Conservation (phyloP, 73 alveolate genomes). For the Paramecium octaurelia region DNA sequence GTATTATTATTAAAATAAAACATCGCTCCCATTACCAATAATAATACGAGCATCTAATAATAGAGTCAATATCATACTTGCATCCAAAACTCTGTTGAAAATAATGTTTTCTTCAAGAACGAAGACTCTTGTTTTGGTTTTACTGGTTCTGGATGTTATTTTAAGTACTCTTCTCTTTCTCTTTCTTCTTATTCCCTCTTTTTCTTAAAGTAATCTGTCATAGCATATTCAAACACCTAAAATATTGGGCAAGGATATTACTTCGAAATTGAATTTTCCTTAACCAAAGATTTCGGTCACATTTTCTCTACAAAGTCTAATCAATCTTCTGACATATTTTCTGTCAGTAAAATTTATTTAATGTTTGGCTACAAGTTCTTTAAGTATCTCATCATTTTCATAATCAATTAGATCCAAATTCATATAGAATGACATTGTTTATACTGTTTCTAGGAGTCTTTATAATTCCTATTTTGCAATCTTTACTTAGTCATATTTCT, state of each 20-base stretch:
- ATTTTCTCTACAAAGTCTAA: conserved; percentile 44
- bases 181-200: conserved; percentile 61
- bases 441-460: conserved; percentile 40
- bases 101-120: conserved; percentile 15
- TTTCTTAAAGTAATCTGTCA: conserved; percentile 61
- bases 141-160: conserved; percentile 45
- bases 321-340: conserved; percentile 51
- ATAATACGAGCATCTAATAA: neutral
- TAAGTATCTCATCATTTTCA: conserved; percentile 24
- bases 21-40: conserved; percentile 47
- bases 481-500: conserved; percentile 50
- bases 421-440: conserved; percentile 33
- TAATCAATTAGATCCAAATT: conserved; percentile 52
- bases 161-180: conserved; percentile 48
- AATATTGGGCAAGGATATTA: neutral
- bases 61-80: neutral
- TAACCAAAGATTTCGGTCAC: conserved; percentile 58
- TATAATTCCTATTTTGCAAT: conserved; percentile 59
- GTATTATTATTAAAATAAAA: conserved; percentile 15
- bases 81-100: conserved; percentile 50
- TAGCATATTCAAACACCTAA: conserved; percentile 59
- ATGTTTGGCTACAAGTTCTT: neutral
- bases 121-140: neutral
- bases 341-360: conserved; percentile 29
- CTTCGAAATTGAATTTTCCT: conserved; percentile 61